Base-by-base conservation (phyloP, 345 rosid species). In the Clarkia xantiana region DNA sequence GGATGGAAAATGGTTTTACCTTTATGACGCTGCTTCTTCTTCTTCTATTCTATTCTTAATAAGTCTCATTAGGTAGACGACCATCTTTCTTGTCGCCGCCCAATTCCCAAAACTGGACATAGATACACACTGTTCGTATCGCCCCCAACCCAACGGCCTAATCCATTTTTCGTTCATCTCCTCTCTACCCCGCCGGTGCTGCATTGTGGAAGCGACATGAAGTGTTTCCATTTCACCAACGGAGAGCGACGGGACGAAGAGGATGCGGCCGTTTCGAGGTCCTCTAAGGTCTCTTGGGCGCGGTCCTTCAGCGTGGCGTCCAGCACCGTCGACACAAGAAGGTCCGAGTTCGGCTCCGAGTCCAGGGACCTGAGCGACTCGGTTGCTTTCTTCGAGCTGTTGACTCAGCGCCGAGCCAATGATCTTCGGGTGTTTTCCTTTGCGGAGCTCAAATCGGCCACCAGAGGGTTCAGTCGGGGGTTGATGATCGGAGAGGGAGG, bases 401-500 rank as follows among this genome's bases (percentile, higher is more conserved):
- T 75, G 60, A 59, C 74, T 56, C 89, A 71, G 59, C 81, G 89
- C 1, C 73, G 94, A 47, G 72, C 89, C 44, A 84, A 81, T 61
- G 89, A 86, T 78, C 77, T 91, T 10, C 72, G 75, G 40, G 78
- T 73, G 8, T 91, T 91, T 57, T 56, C 86, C 8, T 91, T 71
- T 64, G 48, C 76, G 0, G 94, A 91, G 68, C 76, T 91, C 51
- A 91, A 84, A 68, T 63, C 78, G 0, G 96, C 96, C 9, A 91
- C 94, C 6, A 64, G 78, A 50, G 89, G 94, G 23, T 86, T 91
- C 64, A 86, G 62, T 44, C 67, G 94, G 58, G 76, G 69, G 23
- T 76, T 83, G 18, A 29, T 86, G 73, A 80, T 91, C 23, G 98
- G 96, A 1, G 96, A 91, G 66, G 96, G 98, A 47, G 96, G 98